Evolutionary conservation across 768 basidiomycete genomes (phyloP).

Genomic region (Hemileccinum impolitum): DNA sequence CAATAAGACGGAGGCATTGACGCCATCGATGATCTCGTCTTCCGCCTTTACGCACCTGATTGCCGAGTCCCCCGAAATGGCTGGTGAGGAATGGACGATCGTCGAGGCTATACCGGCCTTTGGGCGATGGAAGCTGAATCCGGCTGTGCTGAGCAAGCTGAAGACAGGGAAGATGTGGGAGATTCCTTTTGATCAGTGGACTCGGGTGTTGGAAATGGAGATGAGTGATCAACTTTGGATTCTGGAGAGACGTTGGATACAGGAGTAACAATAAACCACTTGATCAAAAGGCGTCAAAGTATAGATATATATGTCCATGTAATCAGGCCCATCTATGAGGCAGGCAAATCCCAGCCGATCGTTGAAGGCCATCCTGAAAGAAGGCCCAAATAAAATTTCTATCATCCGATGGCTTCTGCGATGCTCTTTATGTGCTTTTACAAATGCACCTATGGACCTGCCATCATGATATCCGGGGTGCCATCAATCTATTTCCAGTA

Average conservation of each 20-base stretch:
- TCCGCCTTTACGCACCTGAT: conserved; percentile 61
- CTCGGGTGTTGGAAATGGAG: conserved; percentile 35
- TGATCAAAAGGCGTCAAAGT: no score
- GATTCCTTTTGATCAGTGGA: conserved; percentile 21
- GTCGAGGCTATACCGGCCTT: conserved; percentile 47
- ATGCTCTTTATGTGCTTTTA: no score
- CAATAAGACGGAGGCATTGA: conserved; percentile 76
- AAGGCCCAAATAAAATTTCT: no score
- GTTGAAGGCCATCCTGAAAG: no score
- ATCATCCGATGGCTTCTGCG: no score
- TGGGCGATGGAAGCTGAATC: conserved; percentile 34
- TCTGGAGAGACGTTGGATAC: conserved; percentile 32
- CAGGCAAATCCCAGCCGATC: no score
- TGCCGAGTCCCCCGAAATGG: conserved; percentile 39
- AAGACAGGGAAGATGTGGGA: conserved; percentile 22
- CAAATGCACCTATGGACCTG: no score
- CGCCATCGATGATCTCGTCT: conserved; percentile 38
- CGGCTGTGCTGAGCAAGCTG: conserved; percentile 12
- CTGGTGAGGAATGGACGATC: conserved; percentile 38
- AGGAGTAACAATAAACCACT: neutral
- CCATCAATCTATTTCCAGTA: no score
- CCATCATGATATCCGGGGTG: no score
- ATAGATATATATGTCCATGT: no score
- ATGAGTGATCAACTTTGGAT: conserved; percentile 47
- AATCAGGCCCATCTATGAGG: no score